A percentile compares a stretch with the other conserved stretches of the same genome.
phyloP scores from a whole-genome alignment of 176 grass and related monocot species.

The Bolboschoenus planiculmis region DNA sequence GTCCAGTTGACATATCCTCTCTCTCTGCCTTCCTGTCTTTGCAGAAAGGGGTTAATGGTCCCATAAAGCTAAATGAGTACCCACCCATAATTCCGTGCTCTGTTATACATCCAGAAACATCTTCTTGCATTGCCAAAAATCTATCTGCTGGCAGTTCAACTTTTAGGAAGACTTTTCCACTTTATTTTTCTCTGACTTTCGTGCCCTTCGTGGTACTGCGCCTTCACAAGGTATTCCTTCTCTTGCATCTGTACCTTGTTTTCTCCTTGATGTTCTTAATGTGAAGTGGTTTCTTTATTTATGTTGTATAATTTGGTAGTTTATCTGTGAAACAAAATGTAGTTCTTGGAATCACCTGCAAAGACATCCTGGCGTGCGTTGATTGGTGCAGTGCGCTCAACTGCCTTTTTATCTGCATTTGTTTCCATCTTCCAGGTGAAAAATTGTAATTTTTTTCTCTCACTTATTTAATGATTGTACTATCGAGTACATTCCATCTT shows the following conservation, averaged over 20 bases:
- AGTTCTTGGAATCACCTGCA: conserved; percentile 92
- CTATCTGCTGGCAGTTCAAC: conserved; percentile 58
- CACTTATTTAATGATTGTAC: conserved; percentile 5
- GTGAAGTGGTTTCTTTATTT: conserved; percentile 11
- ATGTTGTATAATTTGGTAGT: conserved; percentile 23
- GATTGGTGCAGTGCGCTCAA: conserved; percentile 84
- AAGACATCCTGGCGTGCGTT: conserved; percentile 83
- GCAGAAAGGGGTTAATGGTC: conserved; percentile 35
- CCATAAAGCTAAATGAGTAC: conserved; percentile 50
- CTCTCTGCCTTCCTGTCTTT: conserved; percentile 58
- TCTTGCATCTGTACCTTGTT: neutral
- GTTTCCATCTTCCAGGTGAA: conserved; percentile 89
- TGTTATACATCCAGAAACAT: conserved; percentile 75
- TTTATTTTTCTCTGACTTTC: conserved; percentile 97
- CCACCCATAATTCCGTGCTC: conserved; percentile 81
- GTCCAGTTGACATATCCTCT: conserved; percentile 54
- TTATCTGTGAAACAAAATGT: conserved; percentile 24
- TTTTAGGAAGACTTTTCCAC: conserved; percentile 96
- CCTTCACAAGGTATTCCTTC: conserved; percentile 86
- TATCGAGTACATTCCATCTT: conserved; percentile 25
- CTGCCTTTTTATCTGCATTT: conserved; percentile 91
- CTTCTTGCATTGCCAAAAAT: conserved; percentile 75
- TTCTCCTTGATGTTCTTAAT: conserved; percentile 20
- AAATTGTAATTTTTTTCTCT: conserved; percentile 20
- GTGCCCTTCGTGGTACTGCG: conserved; percentile 90